Evolutionary conservation across 2,329 filamentous ascomycete genomes (phyloP).

Genomic region (Xylariaceae sp.): DNA sequence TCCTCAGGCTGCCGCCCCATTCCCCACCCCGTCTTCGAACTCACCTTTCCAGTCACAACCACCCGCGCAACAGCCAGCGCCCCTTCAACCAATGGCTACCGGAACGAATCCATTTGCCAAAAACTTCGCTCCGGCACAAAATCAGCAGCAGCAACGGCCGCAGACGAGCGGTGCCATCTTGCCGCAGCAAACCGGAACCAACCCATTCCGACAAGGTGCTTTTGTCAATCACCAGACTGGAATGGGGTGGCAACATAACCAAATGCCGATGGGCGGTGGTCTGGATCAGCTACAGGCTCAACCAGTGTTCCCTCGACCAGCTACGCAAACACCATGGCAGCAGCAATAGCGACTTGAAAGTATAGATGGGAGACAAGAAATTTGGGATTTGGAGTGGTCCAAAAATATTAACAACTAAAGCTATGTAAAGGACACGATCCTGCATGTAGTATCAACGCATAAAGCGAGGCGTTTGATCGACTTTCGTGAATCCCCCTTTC

Average conservation of each 20-base stretch:
- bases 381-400: not conserved
- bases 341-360: constrained; percentile 28
- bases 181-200: constrained; percentile 79
- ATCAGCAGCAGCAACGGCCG: constrained; percentile 37
- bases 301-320: constrained; percentile 81
- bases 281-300: constrained; percentile 75
- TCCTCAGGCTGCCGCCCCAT: constrained; percentile 36
- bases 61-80: constrained; percentile 32
- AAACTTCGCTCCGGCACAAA: constrained; percentile 34
- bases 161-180: constrained; percentile 49
- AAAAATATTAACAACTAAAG: constrained; percentile 1
- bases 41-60: constrained; percentile 43
- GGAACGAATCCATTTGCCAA: constrained; percentile 59
- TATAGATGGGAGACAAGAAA: not conserved
- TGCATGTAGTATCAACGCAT: not conserved
- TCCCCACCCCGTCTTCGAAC: constrained; percentile 27
- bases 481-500: not conserved
- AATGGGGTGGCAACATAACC: constrained; percentile 79
- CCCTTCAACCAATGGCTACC: constrained; percentile 46
- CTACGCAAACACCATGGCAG: constrained; percentile 59
- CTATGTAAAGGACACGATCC: too few relatives aligned
- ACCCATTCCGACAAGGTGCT: constrained; percentile 87
- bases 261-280: constrained; percentile 75
- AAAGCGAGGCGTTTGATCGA: not conserved
- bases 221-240: constrained; percentile 89